These are phyloP conservation scores for Zygoascus tannicola DNA, from an alignment of 805 yeast species.

Conservation along the genomic window DNA sequence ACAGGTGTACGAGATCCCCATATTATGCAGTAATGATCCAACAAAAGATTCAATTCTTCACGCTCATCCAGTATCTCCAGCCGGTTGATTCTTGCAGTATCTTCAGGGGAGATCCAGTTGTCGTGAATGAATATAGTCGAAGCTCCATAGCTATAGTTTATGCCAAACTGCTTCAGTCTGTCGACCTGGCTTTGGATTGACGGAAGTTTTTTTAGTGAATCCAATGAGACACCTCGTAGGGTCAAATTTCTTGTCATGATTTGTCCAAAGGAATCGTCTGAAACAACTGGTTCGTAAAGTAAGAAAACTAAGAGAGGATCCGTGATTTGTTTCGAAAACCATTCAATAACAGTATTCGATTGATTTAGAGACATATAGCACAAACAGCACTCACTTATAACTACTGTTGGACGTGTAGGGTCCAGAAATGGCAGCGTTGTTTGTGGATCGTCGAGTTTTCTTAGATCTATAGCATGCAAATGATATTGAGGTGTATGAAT, in stretches of 20 bases:
- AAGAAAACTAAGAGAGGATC: constrained; percentile 28
- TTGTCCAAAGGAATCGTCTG: constrained; percentile 52
- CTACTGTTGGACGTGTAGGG: constrained; percentile 42
- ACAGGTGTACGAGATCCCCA: constrained; percentile 23
- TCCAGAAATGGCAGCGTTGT: constrained; percentile 25
- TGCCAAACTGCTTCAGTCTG: constrained; percentile 30
- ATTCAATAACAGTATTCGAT: constrained; percentile 36
- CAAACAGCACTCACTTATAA: constrained; percentile 67
- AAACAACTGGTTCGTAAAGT: constrained; percentile 63
- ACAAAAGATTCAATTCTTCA: constrained; percentile 57
- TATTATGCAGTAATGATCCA: constrained; percentile 49
- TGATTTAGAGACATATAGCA: constrained; percentile 54
- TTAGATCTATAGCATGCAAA: constrained; percentile 46
- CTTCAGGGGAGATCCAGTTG: constrained; percentile 38
- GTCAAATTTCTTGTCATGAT: constrained; percentile 59
- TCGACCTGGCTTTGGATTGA: constrained; percentile 34
- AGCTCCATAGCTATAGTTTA: constrained; percentile 27
- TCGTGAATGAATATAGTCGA: constrained; percentile 36
- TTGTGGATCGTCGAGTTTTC: constrained; percentile 25
- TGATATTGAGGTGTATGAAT: constrained; percentile 35
- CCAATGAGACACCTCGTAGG: constrained; percentile 52
- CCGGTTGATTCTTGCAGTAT: constrained; percentile 36
- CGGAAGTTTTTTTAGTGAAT: constrained; percentile 46
- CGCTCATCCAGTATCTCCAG: constrained; percentile 67
- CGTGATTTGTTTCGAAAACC: constrained; percentile 30